Conservation (phyloP, 2,329 filamentous ascomycete genomes). For the Colletotrichum scovillei region DNA sequence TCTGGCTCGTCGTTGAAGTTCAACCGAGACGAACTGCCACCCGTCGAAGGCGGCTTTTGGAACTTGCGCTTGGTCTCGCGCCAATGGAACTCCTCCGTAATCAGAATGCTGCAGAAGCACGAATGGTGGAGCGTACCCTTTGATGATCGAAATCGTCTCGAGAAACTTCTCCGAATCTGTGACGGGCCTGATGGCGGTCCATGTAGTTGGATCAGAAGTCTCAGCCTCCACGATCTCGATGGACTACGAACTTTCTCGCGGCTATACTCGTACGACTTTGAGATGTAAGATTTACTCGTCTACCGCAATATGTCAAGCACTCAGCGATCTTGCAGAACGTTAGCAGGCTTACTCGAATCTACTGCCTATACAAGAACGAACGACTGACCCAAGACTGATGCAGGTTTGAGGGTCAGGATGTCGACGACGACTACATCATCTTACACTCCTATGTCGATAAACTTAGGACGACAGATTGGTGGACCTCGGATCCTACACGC, state of each 20-base stretch:
- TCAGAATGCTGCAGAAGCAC: neutral
- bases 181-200: neutral
- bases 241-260: constrained; percentile 1
- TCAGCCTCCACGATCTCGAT: neutral
- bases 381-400: neutral
- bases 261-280: neutral
- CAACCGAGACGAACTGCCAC: neutral
- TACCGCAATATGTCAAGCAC: too few species aligned
- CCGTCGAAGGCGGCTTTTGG: neutral
- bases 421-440: constrained; percentile 1
- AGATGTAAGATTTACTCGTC: neutral
- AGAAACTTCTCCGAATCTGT: neutral
- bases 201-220: neutral
- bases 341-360: neutral
- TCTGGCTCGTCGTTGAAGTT: neutral
- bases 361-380: neutral
- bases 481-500: neutral
- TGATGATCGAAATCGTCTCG: neutral
- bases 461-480: neutral
- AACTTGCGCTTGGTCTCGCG: constrained; percentile 1
- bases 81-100: constrained; percentile 1
- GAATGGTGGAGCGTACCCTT: constrained; percentile 6
- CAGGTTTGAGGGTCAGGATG: neutral
- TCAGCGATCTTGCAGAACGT: neutral
- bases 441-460: constrained; percentile 10